These are phyloP conservation scores for Rhodotorula babjevae DNA, from an alignment of 768 basidiomycete genomes.

Conservation along the genomic window DNA sequence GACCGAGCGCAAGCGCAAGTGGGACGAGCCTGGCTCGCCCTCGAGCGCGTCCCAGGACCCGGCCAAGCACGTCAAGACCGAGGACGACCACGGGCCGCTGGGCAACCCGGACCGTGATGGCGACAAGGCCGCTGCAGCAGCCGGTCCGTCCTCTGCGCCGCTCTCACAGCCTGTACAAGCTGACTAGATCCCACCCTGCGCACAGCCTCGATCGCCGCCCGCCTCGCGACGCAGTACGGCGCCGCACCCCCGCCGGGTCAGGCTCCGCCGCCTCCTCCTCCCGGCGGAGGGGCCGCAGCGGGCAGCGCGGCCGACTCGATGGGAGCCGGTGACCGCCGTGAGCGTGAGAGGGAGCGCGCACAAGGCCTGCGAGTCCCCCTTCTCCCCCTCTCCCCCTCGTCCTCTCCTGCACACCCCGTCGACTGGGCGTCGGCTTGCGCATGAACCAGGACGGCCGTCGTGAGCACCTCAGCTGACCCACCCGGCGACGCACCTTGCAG, in stretches of 20 bases:
- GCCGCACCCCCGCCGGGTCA: conserved; percentile 29
- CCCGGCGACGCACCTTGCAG: conserved; percentile 49
- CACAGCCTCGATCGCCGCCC: conserved; percentile 86
- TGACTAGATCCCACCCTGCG: conserved; percentile 50
- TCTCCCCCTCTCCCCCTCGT: neutral
- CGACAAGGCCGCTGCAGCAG: conserved; percentile 60
- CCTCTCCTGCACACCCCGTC: too few relatives aligned
- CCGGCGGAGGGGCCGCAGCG: conserved; percentile 6
- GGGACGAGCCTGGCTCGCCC: conserved; percentile 57
- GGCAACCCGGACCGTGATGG: conserved; percentile 21
- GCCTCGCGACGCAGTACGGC: conserved; percentile 56
- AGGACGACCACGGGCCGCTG: conserved; percentile 47
- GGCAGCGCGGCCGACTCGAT: conserved; percentile 49
- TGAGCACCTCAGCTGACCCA: neutral
- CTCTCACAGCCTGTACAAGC: neutral
- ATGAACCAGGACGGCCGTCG: too few relatives aligned
- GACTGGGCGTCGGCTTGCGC: too few relatives aligned
- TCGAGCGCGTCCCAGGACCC: conserved; percentile 53
- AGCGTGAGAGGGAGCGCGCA: conserved; percentile 6
- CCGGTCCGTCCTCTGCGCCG: conserved; percentile 38
- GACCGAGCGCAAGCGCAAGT: conserved; percentile 60
- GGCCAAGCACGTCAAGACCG: conserved; percentile 48
- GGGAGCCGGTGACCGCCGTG: conserved; percentile 44
- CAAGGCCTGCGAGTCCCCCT: conserved; percentile 6
- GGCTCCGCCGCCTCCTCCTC: conserved; percentile 40